Percentiles rank a stretch among this genome's conserved stretches.
Conservation (phyloP, 805 yeast genomes). For the Ascoidea asiatica region DNA sequence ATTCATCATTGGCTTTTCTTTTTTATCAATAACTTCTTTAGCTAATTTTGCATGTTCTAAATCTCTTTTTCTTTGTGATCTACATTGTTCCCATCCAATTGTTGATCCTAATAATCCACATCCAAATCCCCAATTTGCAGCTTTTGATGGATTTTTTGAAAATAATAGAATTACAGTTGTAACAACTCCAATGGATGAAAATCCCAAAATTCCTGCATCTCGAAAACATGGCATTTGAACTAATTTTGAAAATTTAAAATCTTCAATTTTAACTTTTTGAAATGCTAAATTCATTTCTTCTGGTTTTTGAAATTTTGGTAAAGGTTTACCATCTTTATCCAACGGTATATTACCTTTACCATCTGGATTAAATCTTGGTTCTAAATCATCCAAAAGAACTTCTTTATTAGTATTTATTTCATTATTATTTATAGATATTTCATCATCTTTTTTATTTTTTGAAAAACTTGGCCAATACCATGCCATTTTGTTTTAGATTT, state of each 20-base stretch:
- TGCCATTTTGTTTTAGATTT: too few species aligned
- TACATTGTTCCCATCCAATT: slow-evolving; percentile 89
- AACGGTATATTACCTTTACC: too few species aligned
- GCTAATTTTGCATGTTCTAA: slow-evolving; percentile 59
- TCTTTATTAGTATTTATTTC: not conserved
- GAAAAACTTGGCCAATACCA: not conserved
- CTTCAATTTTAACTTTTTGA: slow-evolving; percentile 28
- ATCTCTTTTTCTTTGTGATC: slow-evolving; percentile 53
- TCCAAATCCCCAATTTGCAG: slow-evolving; percentile 73
- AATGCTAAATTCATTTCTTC: slow-evolving; percentile 22
- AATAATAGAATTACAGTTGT: slow-evolving; percentile 55
- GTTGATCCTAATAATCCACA: slow-evolving; percentile 71
- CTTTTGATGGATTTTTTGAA: slow-evolving; percentile 45
- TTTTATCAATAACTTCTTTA: slow-evolving; percentile 29
- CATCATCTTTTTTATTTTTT: not conserved
- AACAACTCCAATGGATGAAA: slow-evolving; percentile 56
- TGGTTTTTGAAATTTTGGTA: slow-evolving; percentile 13
- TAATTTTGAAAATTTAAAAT: slow-evolving; percentile 37
- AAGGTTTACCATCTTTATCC: slow-evolving; percentile 12
- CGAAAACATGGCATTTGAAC: slow-evolving; percentile 64
- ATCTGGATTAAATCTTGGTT: slow-evolving; percentile 25
- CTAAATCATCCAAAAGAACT: slow-evolving; percentile 5
- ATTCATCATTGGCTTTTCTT: slow-evolving; percentile 13
- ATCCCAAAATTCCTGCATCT: slow-evolving; percentile 67
- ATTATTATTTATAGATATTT: not conserved